Conservation (phyloP, 345 rosid species). For the Eucalyptus camaldulensis region DNA sequence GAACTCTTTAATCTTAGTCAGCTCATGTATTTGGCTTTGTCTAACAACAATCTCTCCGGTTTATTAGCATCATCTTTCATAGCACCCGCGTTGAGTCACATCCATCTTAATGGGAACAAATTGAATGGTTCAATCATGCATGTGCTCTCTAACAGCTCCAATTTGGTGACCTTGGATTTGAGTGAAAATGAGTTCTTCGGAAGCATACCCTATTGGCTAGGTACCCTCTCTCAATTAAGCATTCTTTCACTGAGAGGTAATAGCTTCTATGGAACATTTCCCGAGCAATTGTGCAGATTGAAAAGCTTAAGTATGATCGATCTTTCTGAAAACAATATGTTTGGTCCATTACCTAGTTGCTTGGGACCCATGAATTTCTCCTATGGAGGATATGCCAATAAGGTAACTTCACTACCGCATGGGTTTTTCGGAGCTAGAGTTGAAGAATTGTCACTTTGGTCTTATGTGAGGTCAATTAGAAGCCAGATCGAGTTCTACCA, state of each 20-base stretch:
- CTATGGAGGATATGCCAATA: fast-evolving
- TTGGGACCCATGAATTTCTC: not conserved
- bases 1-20: fast-evolving
- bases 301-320: not conserved
- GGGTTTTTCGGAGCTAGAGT: fast-evolving
- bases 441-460: fast-evolving
- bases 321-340: not conserved
- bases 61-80: too few species aligned
- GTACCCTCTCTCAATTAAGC: not conserved
- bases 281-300: not conserved
- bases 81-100: fast-evolving
- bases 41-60: too few species aligned
- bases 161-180: not conserved
- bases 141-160: not conserved
- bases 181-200: not conserved
- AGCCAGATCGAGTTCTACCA: fast-evolving
- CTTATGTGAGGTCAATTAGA: not conserved
- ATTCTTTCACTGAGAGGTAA: not conserved
- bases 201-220: not conserved
- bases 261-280: not conserved
- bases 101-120: too few species aligned
- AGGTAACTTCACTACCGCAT: not conserved
- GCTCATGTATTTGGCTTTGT: too few species aligned
- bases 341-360: not conserved
- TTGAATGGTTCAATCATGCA: not conserved